These are phyloP conservation scores for Adiantum capillusveneris DNA, from an alignment of 75 land plant species.

Conservation along the genomic window DNA sequence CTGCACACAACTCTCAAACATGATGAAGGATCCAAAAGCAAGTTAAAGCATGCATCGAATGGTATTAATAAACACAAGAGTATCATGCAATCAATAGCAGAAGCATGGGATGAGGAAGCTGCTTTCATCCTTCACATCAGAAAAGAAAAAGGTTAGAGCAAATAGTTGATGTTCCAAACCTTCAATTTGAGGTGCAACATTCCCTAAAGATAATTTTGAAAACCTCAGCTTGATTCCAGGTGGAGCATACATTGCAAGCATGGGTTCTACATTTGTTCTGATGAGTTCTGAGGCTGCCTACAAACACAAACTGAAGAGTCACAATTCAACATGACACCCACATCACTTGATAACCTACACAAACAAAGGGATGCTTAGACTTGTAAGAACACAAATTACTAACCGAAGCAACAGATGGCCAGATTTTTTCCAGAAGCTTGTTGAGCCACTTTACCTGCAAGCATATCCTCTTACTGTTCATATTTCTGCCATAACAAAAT, in stretches of 20 bases:
- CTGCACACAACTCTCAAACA: slow-evolving; percentile 36
- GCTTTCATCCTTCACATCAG: too few species aligned
- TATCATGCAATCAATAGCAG: background rate
- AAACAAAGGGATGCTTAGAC: too few species aligned
- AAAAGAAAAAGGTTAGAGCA: too few species aligned
- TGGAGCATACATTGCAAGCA: slow-evolving; percentile 81
- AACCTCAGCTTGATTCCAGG: slow-evolving; percentile 74
- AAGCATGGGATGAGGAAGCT: too few species aligned
- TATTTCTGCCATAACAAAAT: too few species aligned
- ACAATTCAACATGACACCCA: too few species aligned
- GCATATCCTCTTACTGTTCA: too few species aligned
- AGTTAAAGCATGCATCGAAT: too few species aligned
- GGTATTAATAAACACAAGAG: too few species aligned
- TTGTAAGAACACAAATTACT: slow-evolving; percentile 10
- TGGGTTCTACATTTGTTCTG: slow-evolving; percentile 72
- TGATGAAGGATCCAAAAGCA: too few species aligned
- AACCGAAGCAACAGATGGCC: slow-evolving; percentile 92
- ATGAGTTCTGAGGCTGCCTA: slow-evolving; percentile 61
- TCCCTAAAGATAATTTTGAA: slow-evolving; percentile 82
- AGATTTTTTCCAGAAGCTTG: slow-evolving; percentile 73
- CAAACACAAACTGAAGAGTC: too few species aligned
- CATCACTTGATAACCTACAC: too few species aligned
- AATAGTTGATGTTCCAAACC: slow-evolving; percentile 53
- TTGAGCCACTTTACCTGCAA: slow-evolving; percentile 96
- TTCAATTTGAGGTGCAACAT: slow-evolving; percentile 90